phyloP scores from a whole-genome alignment of 2,329 filamentous ascomycete genomes.

The Moelleriella libera region DNA sequence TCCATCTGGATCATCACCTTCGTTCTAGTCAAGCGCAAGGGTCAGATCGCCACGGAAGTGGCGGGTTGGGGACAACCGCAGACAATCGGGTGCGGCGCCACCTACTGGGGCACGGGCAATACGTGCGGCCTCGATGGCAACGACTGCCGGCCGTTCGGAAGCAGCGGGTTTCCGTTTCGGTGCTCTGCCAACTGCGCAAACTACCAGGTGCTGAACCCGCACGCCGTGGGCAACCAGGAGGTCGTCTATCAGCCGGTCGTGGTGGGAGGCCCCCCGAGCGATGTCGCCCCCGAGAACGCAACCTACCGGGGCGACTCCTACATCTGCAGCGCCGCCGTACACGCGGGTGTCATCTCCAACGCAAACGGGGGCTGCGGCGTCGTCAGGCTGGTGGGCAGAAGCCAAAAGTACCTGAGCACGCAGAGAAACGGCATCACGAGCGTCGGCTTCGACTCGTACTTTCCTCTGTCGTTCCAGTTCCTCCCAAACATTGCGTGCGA shows the following conservation, averaged over 20 bases:
- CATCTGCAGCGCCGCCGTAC: conserved; percentile 73
- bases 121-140: conserved; percentile 61
- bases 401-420: conserved; percentile 47
- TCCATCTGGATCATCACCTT: conserved; percentile 58
- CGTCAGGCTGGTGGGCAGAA: conserved; percentile 56
- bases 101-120: conserved; percentile 60
- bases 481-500: conserved; percentile 48
- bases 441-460: conserved; percentile 70
- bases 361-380: conserved; percentile 69
- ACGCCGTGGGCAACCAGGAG: conserved; percentile 59
- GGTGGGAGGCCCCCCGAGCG: conserved; percentile 46
- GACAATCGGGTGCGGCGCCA: conserved; percentile 50
- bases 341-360: conserved; percentile 64
- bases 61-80: conserved; percentile 52
- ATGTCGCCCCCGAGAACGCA: conserved; percentile 25
- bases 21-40: conserved; percentile 51
- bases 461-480: conserved; percentile 78
- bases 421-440: conserved; percentile 63
- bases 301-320: conserved; percentile 83
- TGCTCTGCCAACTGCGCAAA: conserved; percentile 61
- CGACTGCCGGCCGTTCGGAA: conserved; percentile 61
- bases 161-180: conserved; percentile 55
- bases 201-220: conserved; percentile 52
- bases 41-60: conserved; percentile 45
- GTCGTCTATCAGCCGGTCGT: conserved; percentile 51